Evolutionary conservation across 371 early-diverging fungal genomes (phyloP).

Genomic region (Circinella minor): DNA sequence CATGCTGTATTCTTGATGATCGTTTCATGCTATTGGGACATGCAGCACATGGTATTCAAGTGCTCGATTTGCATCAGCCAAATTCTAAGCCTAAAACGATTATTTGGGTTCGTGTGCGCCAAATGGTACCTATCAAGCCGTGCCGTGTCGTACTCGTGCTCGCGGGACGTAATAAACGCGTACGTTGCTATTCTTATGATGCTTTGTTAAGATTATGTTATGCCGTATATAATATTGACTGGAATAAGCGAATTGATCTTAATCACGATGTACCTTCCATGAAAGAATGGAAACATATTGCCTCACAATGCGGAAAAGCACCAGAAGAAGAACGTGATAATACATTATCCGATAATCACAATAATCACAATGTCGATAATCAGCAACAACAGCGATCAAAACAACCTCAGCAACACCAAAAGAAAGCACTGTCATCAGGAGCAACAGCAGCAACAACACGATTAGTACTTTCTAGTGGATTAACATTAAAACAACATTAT

Average conservation of each 20-base stretch:
- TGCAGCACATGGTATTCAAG: slow-evolving; percentile 27
- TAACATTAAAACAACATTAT: slow-evolving; percentile 27
- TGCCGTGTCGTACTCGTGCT: slow-evolving; percentile 40
- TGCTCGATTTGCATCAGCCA: slow-evolving; percentile 26
- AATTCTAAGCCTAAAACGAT: slow-evolving; percentile 27
- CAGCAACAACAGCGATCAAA: not conserved
- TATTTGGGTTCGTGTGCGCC: slow-evolving; percentile 36
- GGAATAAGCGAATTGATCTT: slow-evolving; percentile 24
- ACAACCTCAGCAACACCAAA: not conserved
- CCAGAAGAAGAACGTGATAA: slow-evolving; percentile 10
- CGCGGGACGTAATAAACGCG: slow-evolving; percentile 40
- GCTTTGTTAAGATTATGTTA: slow-evolving; percentile 37
- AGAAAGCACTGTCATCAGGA: not conserved
- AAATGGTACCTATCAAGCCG: slow-evolving; percentile 34
- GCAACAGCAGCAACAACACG: slow-evolving; percentile 9
- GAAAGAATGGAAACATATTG: slow-evolving; percentile 23
- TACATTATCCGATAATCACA: not conserved
- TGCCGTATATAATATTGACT: slow-evolving; percentile 30
- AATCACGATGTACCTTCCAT: slow-evolving; percentile 29
- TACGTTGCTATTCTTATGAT: slow-evolving; percentile 50
- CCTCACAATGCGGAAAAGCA: slow-evolving; percentile 26
- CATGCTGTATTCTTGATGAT: slow-evolving; percentile 43
- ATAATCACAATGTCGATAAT: not conserved
- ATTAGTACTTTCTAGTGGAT: slow-evolving; percentile 17
- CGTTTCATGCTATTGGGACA: slow-evolving; percentile 43